Evolutionary conservation across 768 basidiomycete species (phyloP).

Genomic region (Leucosporidium yakuticum): DNA sequence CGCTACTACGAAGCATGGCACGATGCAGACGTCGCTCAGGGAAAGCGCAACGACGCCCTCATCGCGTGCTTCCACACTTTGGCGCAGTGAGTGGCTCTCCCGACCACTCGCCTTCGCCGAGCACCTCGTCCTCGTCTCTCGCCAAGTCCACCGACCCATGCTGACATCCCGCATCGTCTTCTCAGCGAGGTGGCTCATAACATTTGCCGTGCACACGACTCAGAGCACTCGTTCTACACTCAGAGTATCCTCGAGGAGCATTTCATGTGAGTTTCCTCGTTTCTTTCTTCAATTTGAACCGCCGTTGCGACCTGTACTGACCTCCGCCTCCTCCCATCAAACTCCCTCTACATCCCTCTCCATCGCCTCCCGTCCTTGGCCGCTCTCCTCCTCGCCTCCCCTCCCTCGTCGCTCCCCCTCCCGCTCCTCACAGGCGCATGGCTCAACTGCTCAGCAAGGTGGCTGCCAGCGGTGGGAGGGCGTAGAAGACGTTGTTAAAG

Average conservation of each 20-base stretch:
- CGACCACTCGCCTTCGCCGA: too few species aligned
- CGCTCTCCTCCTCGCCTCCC: too few species aligned
- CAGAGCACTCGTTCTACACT: conserved; percentile 91
- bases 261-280: conserved; percentile 28
- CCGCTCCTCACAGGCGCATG: too few species aligned
- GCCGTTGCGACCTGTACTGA: too few species aligned
- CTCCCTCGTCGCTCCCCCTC: too few species aligned
- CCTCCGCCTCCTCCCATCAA: too few species aligned
- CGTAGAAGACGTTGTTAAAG: too few species aligned
- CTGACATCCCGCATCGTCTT: not conserved
- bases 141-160: conserved; percentile 48
- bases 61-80: conserved; percentile 89
- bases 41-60: conserved; percentile 57
- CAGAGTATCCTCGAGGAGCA: conserved; percentile 74
- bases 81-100: conserved; percentile 55
- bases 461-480: too few species aligned
- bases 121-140: too few species aligned
- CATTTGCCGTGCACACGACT: conserved; percentile 68
- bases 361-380: too few species aligned
- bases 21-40: conserved; percentile 58
- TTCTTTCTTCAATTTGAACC: not conserved
- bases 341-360: too few species aligned
- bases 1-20: conserved; percentile 53
- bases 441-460: too few species aligned
- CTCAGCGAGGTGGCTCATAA: conserved; percentile 55